phyloP scores from a whole-genome alignment of 768 basidiomycete species.

The Podaxis sp. region DNA sequence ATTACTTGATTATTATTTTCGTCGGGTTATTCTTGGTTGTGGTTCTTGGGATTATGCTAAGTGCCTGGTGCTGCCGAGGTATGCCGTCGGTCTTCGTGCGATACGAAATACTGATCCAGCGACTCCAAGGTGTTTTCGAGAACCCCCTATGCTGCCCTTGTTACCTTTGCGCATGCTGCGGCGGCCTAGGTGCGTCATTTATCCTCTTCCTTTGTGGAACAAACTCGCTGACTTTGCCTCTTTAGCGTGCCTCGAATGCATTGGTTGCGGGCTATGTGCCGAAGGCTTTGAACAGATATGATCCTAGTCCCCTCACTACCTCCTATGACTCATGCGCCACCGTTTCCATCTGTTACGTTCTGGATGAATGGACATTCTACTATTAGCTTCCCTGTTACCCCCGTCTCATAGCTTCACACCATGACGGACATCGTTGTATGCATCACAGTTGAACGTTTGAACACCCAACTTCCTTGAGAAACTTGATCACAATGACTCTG shows the following conservation, averaged over 20 bases:
- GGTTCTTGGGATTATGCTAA: constrained; percentile 53
- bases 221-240: background rate
- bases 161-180: constrained; percentile 72
- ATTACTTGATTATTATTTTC: constrained; percentile 64
- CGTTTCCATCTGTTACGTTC: background rate
- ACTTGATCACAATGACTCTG: no score
- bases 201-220: background rate
- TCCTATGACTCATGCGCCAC: background rate
- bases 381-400: no score
- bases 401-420: background rate
- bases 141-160: constrained; percentile 71
- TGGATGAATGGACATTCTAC: no score
- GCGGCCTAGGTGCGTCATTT: constrained; percentile 51
- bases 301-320: background rate
- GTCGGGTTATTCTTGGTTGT: constrained; percentile 59
- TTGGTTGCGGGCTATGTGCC: constrained; percentile 67
- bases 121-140: constrained; percentile 44
- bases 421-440: no score
- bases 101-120: background rate
- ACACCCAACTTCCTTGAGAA: no score
- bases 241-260: constrained; percentile 63
- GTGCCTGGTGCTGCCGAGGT: constrained; percentile 67
- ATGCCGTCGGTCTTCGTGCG: constrained; percentile 15
- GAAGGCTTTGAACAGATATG: constrained; percentile 39
- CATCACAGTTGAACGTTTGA: no score